Percentiles rank a stretch among this genome's conserved stretches.
phyloP scores from a whole-genome alignment of 1,284 basidiomycete species.

The Apiotrichum akiyoshidainum region DNA sequence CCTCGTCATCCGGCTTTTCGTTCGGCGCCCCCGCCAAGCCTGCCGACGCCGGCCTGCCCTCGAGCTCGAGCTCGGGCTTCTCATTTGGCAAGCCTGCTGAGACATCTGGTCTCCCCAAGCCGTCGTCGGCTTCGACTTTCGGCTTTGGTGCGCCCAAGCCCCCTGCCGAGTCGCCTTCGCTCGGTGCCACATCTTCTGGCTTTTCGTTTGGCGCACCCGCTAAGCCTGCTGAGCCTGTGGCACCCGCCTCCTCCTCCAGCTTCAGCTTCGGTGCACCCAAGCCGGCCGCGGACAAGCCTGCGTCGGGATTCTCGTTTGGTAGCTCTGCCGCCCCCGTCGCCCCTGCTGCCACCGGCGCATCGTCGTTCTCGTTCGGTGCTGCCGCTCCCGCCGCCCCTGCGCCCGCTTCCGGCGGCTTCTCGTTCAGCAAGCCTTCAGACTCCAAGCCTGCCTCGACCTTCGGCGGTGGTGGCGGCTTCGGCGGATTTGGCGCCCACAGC shows the following conservation, averaged over 20 bases:
- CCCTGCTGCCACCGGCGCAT: background rate
- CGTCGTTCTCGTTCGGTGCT: conserved; percentile 17
- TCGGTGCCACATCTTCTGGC: background rate
- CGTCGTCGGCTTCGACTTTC: conserved; percentile 1
- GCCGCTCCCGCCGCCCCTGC: conserved; percentile 3
- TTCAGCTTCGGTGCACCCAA: conserved; percentile 1
- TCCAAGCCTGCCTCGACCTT: no score
- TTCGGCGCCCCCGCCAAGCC: conserved; percentile 8
- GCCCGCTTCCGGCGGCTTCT: background rate
- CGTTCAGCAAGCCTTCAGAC: background rate
- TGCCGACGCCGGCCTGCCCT: background rate
- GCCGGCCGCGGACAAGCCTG: background rate
- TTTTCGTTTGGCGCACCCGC: conserved; percentile 6
- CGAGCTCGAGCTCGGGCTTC: conserved; percentile 1
- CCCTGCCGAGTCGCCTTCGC: background rate
- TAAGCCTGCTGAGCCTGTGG: background rate
- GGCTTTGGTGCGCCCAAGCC: conserved; percentile 10
- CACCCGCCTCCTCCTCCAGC: background rate
- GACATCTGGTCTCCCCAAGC: background rate
- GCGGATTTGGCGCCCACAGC: no score
- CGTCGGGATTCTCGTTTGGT: conserved; percentile 4
- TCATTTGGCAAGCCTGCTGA: conserved; percentile 10
- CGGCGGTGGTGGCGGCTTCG: no score
- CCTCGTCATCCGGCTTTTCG: conserved; percentile 1
- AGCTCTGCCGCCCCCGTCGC: background rate